These are phyloP conservation scores for Echinochloa phyllopogon DNA, from an alignment of 176 grass and related monocot species.

Conservation along the genomic window DNA sequence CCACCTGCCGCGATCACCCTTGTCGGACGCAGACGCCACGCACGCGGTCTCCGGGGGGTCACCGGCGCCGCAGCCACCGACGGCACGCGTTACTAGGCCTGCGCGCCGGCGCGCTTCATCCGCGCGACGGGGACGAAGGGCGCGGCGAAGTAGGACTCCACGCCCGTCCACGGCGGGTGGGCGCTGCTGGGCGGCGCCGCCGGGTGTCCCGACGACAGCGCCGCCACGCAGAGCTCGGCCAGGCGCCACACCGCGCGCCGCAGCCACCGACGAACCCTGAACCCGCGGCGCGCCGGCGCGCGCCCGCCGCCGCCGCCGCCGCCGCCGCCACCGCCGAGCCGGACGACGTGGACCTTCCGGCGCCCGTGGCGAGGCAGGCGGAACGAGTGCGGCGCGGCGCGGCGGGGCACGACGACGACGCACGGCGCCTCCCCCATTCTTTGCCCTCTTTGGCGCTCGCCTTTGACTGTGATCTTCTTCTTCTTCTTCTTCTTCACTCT, in stretches of 20 bases:
- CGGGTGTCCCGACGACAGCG: constrained; percentile 31
- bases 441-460: background rate
- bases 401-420: constrained; percentile 14
- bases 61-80: background rate
- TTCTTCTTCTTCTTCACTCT: background rate
- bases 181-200: background rate
- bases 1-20: too few species aligned
- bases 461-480: background rate
- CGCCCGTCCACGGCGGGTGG: constrained; percentile 28
- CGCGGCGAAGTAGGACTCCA: constrained; percentile 56
- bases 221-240: constrained; percentile 40
- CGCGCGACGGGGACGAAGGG: constrained; percentile 58
- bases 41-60: too few species aligned
- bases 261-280: constrained; percentile 41
- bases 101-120: constrained; percentile 24
- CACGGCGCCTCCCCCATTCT: constrained; percentile 42
- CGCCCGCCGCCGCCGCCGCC: background rate
- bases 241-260: constrained; percentile 46
- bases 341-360: constrained; percentile 58
- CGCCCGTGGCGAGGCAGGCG: constrained; percentile 44
- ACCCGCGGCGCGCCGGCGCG: background rate
- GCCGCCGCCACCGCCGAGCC: constrained; percentile 41
- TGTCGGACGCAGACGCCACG: background rate
- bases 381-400: constrained; percentile 2
- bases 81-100: background rate